Conservation (phyloP, 768 basidiomycete species). For the Pleurotus djamor region DNA sequence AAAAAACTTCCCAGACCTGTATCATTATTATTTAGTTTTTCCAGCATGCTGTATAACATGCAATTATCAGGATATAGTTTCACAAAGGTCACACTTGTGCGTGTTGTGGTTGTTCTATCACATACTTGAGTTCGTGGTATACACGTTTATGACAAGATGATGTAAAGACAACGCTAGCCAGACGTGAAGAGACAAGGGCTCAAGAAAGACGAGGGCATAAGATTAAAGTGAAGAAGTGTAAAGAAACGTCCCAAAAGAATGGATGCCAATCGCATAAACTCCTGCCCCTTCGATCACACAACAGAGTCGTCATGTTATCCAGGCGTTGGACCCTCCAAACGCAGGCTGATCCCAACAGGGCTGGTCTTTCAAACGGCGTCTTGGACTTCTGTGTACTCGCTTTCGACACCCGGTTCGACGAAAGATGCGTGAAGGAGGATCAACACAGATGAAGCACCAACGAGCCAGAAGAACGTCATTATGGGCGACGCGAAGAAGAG, state of each 20-base stretch:
- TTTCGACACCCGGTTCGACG: conserved; percentile 94
- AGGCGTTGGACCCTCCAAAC: not conserved
- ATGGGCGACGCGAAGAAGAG: conserved; percentile 78
- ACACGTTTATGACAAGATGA: not conserved
- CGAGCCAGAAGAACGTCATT: conserved; percentile 90
- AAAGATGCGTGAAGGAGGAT: conserved; percentile 86
- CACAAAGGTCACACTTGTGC: no score
- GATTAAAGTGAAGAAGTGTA: not conserved
- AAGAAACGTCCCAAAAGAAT: not conserved
- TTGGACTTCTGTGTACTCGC: conserved; percentile 84
- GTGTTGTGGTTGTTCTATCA: no score
- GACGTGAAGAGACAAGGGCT: not conserved
- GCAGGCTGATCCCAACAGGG: not conserved
- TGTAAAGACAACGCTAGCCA: not conserved
- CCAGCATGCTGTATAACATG: conserved; percentile 5
- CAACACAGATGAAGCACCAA: conserved; percentile 81
- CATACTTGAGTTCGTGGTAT: not conserved
- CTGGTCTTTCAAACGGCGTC: conserved; percentile 48
- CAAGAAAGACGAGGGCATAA: not conserved
- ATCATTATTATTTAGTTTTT: conserved; percentile 9
- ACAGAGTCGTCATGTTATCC: not conserved
- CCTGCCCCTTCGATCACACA: not conserved
- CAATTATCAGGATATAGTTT: not conserved
- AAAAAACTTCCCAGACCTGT: not conserved
- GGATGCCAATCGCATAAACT: not conserved